Conservation (phyloP, 768 basidiomycete species). For the Cyclocybe cylindracea region DNA sequence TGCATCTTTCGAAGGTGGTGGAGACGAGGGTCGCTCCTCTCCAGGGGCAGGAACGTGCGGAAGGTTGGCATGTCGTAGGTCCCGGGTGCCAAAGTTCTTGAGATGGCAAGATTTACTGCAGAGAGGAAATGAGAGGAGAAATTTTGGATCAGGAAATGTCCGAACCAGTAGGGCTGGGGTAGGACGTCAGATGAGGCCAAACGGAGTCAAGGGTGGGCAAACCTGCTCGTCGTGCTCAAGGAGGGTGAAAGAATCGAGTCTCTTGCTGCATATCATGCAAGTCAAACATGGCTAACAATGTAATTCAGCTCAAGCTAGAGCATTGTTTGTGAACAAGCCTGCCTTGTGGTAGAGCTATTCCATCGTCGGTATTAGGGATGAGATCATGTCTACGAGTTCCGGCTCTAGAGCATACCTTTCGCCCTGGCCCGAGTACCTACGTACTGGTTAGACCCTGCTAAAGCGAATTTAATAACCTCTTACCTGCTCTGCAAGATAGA, state of each 20-base stretch:
- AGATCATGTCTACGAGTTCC: not conserved
- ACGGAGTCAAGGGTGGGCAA: constrained; percentile 20
- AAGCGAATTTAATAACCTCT: constrained; percentile 13
- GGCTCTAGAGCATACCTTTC: constrained; percentile 59
- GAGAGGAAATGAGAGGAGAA: not conserved
- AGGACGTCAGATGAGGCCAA: not conserved
- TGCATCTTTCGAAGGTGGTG: constrained; percentile 14
- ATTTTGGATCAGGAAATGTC: not conserved
- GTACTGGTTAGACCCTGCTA: constrained; percentile 9
- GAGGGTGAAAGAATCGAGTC: constrained; percentile 74
- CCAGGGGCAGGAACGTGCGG: constrained; percentile 41
- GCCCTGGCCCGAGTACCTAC: constrained; percentile 83
- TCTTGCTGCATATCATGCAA: constrained; percentile 74
- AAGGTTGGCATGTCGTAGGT: constrained; percentile 72
- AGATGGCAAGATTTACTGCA: constrained; percentile 80
- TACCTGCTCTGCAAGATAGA: constrained; percentile 90
- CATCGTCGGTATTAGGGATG: constrained; percentile 1
- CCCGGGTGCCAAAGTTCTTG: constrained; percentile 76
- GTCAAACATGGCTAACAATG: constrained; percentile 69
- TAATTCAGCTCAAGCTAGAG: not conserved
- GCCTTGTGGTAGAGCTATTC: constrained; percentile 81
- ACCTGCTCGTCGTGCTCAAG: constrained; percentile 86
- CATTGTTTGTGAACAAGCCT: not conserved
- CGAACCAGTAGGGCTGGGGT: constrained; percentile 56
- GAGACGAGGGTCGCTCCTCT: constrained; percentile 24